These are phyloP conservation scores for Tetrapisispora fleetii DNA, from an alignment of 805 yeast genomes.

Conservation along the genomic window DNA sequence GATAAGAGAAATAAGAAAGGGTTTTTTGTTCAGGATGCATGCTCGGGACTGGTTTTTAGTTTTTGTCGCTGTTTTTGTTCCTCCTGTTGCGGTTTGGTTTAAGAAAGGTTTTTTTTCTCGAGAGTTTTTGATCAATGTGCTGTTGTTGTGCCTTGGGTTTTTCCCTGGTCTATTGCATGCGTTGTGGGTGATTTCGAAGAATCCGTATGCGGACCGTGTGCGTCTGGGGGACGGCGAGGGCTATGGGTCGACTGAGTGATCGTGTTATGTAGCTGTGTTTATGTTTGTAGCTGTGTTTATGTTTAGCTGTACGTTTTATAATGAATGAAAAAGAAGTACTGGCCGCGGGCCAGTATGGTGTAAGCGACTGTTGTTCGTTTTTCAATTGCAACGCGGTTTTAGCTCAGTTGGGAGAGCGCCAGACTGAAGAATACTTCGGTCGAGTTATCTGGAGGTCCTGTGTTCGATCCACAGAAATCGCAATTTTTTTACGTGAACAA, in stretches of 20 bases:
- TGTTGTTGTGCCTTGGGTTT: constrained; percentile 52
- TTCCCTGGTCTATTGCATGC: constrained; percentile 67
- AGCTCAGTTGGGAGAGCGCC: constrained; percentile 40
- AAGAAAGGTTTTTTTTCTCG: constrained; percentile 45
- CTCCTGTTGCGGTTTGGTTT: constrained; percentile 63
- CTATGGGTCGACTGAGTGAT: neutral
- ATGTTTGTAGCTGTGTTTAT: too few species aligned
- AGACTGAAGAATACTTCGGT: constrained; percentile 31
- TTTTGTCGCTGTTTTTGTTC: constrained; percentile 57
- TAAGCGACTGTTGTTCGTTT: too few species aligned
- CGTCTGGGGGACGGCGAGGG: neutral
- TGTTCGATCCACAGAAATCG: constrained; percentile 77
- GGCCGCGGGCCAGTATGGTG: too few species aligned
- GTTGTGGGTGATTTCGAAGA: constrained; percentile 44
- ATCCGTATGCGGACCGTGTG: constrained; percentile 6
- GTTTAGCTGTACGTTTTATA: too few species aligned
- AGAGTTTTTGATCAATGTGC: constrained; percentile 43
- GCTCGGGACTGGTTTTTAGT: constrained; percentile 53
- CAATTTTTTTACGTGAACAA: too few species aligned
- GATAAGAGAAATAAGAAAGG: too few species aligned
- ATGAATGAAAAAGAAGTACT: too few species aligned
- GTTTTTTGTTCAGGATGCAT: constrained; percentile 1
- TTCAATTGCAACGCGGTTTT: constrained; percentile 27
- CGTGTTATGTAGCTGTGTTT: neutral
- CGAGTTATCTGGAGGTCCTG: constrained; percentile 59